Percentiles rank a stretch among this genome's conserved stretches.
Evolutionary conservation across 208 protist species (phyloP).

Genomic region (Sergeia podlipaevii): DNA sequence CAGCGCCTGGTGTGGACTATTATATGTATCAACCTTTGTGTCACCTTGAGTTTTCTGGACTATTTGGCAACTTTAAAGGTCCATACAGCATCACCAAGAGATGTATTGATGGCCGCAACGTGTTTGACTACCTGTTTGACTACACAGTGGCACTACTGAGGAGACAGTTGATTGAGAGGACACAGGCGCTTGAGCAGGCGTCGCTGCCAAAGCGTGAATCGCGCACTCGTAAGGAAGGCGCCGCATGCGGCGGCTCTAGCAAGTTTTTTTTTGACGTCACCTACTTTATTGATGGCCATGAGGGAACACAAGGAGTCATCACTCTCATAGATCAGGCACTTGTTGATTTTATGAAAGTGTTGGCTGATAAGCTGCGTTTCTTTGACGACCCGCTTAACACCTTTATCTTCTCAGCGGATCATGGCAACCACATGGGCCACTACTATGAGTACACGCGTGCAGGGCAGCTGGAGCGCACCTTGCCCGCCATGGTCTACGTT

Average conservation of each 20-base stretch:
- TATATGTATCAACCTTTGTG: constrained; percentile 59
- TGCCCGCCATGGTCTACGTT: constrained; percentile 30
- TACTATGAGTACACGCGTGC: constrained; percentile 49
- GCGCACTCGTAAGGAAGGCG: background rate
- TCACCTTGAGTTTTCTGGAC: constrained; percentile 41
- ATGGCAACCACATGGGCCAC: constrained; percentile 72
- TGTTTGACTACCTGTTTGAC: constrained; percentile 55
- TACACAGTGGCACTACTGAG: constrained; percentile 35
- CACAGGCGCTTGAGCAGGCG: background rate
- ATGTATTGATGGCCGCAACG: constrained; percentile 44
- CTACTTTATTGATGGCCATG: constrained; percentile 64
- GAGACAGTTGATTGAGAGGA: constrained; percentile 17
- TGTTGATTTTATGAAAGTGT: constrained; percentile 35
- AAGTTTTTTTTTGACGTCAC: constrained; percentile 47
- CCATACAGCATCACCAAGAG: constrained; percentile 56
- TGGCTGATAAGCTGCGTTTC: constrained; percentile 34
- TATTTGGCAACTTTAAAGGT: constrained; percentile 43
- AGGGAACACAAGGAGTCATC: constrained; percentile 50
- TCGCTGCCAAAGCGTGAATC: background rate
- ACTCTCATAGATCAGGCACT: constrained; percentile 45
- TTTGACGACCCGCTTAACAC: constrained; percentile 66
- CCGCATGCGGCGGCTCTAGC: background rate
- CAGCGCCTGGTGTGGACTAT: constrained; percentile 23
- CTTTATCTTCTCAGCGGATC: constrained; percentile 45
- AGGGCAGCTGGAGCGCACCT: constrained; percentile 51